Base-by-base conservation (phyloP, 148 eudicot species). In the Amaranthus hypochondriacus region DNA sequence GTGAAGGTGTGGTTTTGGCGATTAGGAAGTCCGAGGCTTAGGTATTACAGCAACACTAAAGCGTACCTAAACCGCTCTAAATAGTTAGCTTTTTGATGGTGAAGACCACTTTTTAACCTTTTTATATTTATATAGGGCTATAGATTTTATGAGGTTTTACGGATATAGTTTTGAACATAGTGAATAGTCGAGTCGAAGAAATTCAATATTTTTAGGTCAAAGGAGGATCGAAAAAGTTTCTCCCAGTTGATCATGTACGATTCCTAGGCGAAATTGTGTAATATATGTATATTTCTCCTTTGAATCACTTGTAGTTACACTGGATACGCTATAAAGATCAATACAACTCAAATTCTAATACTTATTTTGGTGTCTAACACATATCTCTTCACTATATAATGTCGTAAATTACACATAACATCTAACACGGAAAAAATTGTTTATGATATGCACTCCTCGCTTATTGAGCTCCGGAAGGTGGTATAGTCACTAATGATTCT, bases 231-330 rank as follows among this genome's bases (percentile, higher is more conserved):
- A 59, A 56, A 56, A 75, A 21, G 18, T 11, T 52, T 73, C 5
- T 56, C 53, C 56, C 57, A 39, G 64, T 67, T 55, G 48, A 28
- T 57, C 50, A 11, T 48, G 56, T 28, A 66, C 60, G 67, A 12
- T 60, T 42, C 43, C 4, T 56, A 46, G 73, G 43, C 6, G 5
- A 2, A 47, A 46, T 28, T 28, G 39, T 28, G 39, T 28, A 28
- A 28, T 28, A 53, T n/a, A 43, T 4, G 13, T 13, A 7, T 6
- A 7, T 9, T 62, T 53, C 5, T 39, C 51, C 69, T 62, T 59
- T 43, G 59, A 65, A 54, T 47, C 42, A 42, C 52, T n/a, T 66
- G 71, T 47, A 56, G n/a, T 48, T 60, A 52, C 73, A 56, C 60
- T 44, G 51, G n/a, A 56, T 50, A 21, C 28, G 6, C 6, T 56